Base-by-base conservation (phyloP, 345 rosid species). In the Ailanthus altissimus region DNA sequence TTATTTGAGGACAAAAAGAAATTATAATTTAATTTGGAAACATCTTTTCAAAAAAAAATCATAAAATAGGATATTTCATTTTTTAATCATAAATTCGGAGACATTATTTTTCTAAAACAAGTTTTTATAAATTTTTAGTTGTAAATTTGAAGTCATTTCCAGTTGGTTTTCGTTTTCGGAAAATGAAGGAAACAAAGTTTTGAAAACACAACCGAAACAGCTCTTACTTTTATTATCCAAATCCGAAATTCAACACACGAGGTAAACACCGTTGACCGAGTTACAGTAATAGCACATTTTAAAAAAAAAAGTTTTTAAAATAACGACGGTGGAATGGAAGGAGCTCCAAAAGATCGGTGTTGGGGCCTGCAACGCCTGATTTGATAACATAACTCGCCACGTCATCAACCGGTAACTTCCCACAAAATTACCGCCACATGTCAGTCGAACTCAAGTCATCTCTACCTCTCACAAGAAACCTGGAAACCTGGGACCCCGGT, bases 341-440 rank as follows among this genome's bases (percentile, higher is more conserved):
- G 68, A 38, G 15, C 68, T 5, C 21, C 2, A 8, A 43, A 42
- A 42, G 38, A 46, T 26, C 5, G 72, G 56, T 12, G 38, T 6
- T 8, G 8, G 4, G 0, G 28, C 38, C 38, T 32, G 38, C 38
- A 32, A 1, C 38, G 75, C 54, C 10, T 43, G 73, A 32, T 12
- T 21, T 1, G 38, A 50, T 50, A 18, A 51, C 66, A 10, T 72
- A 21, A 40, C 20, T 49, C 6, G 50, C 63, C 75, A 72, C 75
- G 54, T 72, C 40, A 57, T 8, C 66, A 54, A 4, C 49, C 8
- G 38, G 50, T 25, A 38, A 23, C 0, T 25, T 18, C 38, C 74
- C 67, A 45, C 14, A 43, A 9, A 16, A 28, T 12, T 9, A 26
- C 76, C 67, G 56, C 56, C 76, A 59, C 67, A 42, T 73, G 76